Base-by-base conservation (phyloP, 257 asterid species). In the Solanum microdontum region DNA sequence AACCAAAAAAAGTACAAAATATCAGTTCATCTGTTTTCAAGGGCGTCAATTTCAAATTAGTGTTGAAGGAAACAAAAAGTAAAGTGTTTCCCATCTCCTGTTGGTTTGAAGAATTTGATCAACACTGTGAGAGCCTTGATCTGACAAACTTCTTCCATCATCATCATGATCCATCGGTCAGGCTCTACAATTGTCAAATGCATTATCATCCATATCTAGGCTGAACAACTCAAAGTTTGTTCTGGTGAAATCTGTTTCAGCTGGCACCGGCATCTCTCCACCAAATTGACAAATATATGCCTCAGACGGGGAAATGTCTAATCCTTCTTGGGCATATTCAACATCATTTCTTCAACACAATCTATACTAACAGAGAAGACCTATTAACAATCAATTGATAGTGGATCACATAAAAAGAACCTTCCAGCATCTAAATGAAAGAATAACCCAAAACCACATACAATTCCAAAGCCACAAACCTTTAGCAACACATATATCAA, bases 291-390 rank as follows among this genome's bases (percentile, higher is more conserved):
- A 90, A 51, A 94, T 66, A 96, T 95, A 88, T 87, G 92, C 90
- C 90, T 72, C 79, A 97, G 97, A 90, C 94, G 91, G 48, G 98
- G 99, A 45, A 95, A 96, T 90, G 95, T 96, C 70, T 94, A 94
- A 84, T 91, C 85, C 79, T 86, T 90, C 87, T 89, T 91, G 51
- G 91, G 92, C 95, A 95, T 92, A 88, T 90, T 89, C 86, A 86
- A 77, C 86, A 92, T 92, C 99, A 94, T 97, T 55, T 87, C 88
- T 87, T 94, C 95, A 62, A 95, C 90, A 91, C 93, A 90, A 28
- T 95, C 98, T 95, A 91, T n/a, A 82, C 66, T 6, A 76, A 88
- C 24, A 83, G 75, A 89, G 77, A 58, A 86, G 62, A 64, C 8
- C 45, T 58, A 80, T 26, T 21, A 70, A 45, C 45, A 76, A 45